phyloP scores from a whole-genome alignment of 2,329 filamentous ascomycete species.

The Trichoderma asperellum region DNA sequence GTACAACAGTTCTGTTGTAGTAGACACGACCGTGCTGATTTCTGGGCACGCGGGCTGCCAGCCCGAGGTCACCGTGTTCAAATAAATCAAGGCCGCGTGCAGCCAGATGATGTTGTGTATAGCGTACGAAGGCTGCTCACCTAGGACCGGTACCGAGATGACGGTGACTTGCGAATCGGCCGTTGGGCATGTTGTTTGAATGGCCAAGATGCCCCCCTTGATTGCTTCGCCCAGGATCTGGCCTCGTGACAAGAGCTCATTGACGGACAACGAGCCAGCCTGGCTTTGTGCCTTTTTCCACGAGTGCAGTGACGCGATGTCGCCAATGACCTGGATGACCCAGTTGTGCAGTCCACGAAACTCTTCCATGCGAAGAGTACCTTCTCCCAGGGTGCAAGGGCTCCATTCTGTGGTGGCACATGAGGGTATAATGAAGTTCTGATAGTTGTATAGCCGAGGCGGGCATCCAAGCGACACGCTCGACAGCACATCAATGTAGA shows the following conservation, averaged over 20 bases:
- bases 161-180: constrained; percentile 20
- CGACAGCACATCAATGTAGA: constrained; percentile 56
- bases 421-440: constrained; percentile 45
- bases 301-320: constrained; percentile 56
- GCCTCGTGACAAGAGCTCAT: constrained; percentile 52
- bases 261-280: constrained; percentile 49
- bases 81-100: constrained; percentile 52
- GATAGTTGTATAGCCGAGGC: constrained; percentile 50
- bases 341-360: constrained; percentile 62
- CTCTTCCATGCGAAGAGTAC: constrained; percentile 51
- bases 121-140: constrained; percentile 34
- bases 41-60: constrained; percentile 54
- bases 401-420: constrained; percentile 33
- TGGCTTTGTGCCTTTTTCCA: constrained; percentile 57
- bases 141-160: constrained; percentile 30
- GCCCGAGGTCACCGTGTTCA: constrained; percentile 53
- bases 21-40: constrained; percentile 42
- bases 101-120: constrained; percentile 51
- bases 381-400: constrained; percentile 33
- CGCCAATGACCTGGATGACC: constrained; percentile 58
- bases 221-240: constrained; percentile 47
- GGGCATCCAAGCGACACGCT: constrained; percentile 50
- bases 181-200: constrained; percentile 34
- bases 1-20: constrained; percentile 43
- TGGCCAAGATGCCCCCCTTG: constrained; percentile 38